These are phyloP conservation scores for Pythium myriotylum DNA, from an alignment of 352 stramenopile genomes.

Conservation along the genomic window DNA sequence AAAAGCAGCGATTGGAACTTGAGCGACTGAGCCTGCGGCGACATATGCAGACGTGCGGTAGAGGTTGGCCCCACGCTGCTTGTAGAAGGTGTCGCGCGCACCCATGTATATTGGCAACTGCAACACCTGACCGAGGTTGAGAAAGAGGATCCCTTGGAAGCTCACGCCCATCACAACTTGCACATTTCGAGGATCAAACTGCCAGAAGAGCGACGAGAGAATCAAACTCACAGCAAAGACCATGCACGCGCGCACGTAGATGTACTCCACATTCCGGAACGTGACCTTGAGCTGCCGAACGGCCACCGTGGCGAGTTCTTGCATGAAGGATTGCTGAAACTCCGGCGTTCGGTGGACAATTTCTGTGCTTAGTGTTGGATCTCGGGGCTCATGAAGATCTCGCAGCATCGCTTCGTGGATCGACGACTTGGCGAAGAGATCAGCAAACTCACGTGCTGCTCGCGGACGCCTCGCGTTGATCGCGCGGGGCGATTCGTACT, in stretches of 20 bases:
- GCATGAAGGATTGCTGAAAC: slow-evolving; percentile 16
- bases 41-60: slow-evolving; percentile 68
- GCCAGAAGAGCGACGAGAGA: slow-evolving; percentile 22
- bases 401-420: slow-evolving; percentile 23
- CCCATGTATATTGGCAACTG: slow-evolving; percentile 63
- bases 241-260: slow-evolving; percentile 23
- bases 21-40: slow-evolving; percentile 40
- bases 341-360: slow-evolving; percentile 2
- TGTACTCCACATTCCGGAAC: slow-evolving; percentile 34
- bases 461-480: neutral
- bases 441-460: slow-evolving; percentile 18
- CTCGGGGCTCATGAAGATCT: slow-evolving; percentile 50
- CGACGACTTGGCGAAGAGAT: slow-evolving; percentile 19
- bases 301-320: slow-evolving; percentile 5
- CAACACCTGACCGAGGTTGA: slow-evolving; percentile 32
- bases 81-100: slow-evolving; percentile 55
- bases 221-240: slow-evolving; percentile 31
- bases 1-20: slow-evolving; percentile 37
- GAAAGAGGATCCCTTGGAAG: neutral
- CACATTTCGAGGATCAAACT: slow-evolving; percentile 23
- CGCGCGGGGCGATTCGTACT: slow-evolving; percentile 15
- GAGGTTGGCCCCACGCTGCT: slow-evolving; percentile 67
- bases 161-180: slow-evolving; percentile 49
- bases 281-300: slow-evolving; percentile 53
- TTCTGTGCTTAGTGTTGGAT: slow-evolving; percentile 29